These are phyloP conservation scores for Bacidia rubella DNA, from an alignment of 495 filamentous ascomycete species.

Conservation along the genomic window DNA sequence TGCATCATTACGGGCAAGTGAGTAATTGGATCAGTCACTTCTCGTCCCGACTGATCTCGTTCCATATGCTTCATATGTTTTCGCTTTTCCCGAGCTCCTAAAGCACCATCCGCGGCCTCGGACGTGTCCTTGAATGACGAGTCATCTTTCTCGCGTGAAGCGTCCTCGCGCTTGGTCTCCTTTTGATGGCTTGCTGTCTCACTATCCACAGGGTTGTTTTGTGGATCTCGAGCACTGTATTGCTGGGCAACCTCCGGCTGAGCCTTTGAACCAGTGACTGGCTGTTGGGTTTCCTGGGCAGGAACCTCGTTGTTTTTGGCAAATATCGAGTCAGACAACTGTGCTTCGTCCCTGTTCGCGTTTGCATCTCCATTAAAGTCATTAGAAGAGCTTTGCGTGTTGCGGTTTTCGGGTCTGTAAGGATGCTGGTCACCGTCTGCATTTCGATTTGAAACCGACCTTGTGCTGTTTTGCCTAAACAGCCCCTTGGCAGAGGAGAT, in stretches of 20 bases:
- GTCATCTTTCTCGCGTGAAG: neutral
- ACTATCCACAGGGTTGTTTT: too few species aligned
- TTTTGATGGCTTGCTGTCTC: too few species aligned
- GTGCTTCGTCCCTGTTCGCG: too few species aligned
- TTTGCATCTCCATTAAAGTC: neutral
- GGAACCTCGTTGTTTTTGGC: too few species aligned
- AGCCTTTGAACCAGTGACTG: too few species aligned
- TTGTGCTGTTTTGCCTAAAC: slow-evolving; percentile 27
- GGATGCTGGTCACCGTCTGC: slow-evolving; percentile 12
- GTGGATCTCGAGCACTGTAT: too few species aligned
- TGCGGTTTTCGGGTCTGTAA: slow-evolving; percentile 13
- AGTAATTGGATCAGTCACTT: slow-evolving; percentile 62
- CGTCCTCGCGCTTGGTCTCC: neutral
- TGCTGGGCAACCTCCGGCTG: too few species aligned
- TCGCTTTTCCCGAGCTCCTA: slow-evolving; percentile 42
- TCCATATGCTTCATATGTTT: slow-evolving; percentile 45
- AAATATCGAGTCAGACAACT: too few species aligned
- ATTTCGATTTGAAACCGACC: slow-evolving; percentile 7
- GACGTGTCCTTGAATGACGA: slow-evolving; percentile 34
- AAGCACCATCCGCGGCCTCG: slow-evolving; percentile 30
- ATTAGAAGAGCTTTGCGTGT: neutral
- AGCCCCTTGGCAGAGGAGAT: slow-evolving; percentile 26
- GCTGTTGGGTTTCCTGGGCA: too few species aligned
- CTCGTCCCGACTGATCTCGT: slow-evolving; percentile 38
- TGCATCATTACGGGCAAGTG: slow-evolving; percentile 52